These are phyloP conservation scores for Pseudogymnoascus sp. DNA, from an alignment of 2,329 filamentous ascomycete species.

Conservation along the genomic window DNA sequence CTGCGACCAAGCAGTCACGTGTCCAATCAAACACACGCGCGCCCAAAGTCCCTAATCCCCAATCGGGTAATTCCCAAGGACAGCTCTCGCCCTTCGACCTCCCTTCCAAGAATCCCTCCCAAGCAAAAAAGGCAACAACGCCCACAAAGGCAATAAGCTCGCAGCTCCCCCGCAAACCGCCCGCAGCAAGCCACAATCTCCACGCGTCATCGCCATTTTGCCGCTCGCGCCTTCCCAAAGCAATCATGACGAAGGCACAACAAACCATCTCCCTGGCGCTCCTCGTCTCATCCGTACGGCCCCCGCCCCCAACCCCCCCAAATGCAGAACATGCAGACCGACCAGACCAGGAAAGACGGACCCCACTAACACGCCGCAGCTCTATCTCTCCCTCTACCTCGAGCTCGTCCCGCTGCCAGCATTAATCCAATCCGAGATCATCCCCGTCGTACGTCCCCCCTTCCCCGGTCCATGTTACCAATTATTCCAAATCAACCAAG, in stretches of 20 bases:
- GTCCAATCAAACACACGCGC: not conserved
- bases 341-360: conserved; percentile 9
- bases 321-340: not conserved
- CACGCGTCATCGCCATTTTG: not conserved
- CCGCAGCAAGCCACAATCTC: not conserved
- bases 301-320: conserved; percentile 12
- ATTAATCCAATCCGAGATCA: conserved; percentile 72
- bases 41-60: not conserved
- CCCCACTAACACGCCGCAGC: conserved; percentile 40
- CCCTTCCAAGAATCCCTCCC: not conserved
- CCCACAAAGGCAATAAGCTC: conserved; percentile 4
- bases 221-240: not conserved
- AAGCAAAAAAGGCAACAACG: not conserved
- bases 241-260: conserved; percentile 83
- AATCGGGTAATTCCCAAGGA: conserved; percentile 8
- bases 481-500: conserved; percentile 2
- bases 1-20: not conserved
- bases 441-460: conserved; percentile 68
- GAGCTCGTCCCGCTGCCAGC: conserved; percentile 73
- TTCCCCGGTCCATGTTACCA: not conserved
- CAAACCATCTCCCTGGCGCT: conserved; percentile 86
- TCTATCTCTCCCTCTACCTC: conserved; percentile 82
- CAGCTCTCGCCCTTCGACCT: not conserved
- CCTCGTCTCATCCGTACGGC: conserved; percentile 74
- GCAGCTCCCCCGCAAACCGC: not conserved